phyloP scores from a whole-genome alignment of 2,329 filamentous ascomycete species.

The Massarina eburnea region DNA sequence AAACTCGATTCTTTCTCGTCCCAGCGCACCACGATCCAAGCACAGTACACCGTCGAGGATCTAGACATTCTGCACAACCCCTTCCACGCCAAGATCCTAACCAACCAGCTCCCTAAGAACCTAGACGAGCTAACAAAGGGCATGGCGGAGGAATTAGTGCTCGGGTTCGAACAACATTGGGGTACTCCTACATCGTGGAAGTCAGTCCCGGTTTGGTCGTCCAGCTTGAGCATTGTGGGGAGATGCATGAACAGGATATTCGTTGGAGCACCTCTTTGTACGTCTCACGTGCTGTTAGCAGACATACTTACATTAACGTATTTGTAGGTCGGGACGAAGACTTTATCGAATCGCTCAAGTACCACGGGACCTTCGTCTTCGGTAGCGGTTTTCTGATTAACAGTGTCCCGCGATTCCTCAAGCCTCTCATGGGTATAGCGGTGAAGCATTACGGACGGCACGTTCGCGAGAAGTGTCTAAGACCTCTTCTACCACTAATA shows the following conservation, averaged over 20 bases:
- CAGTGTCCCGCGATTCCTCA: not conserved
- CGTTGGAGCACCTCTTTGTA: not conserved
- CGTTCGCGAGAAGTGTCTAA: too few relatives aligned
- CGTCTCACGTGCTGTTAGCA: not conserved
- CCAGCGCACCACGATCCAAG: not conserved
- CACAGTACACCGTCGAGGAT: constrained; percentile 1
- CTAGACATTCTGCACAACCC: not conserved
- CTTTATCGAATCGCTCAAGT: not conserved
- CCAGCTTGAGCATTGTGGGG: not conserved
- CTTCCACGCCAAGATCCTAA: not conserved
- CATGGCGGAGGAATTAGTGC: not conserved
- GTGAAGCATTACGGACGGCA: not conserved
- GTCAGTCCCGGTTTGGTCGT: not conserved
- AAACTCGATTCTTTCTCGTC: not conserved
- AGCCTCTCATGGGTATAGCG: too few relatives aligned
- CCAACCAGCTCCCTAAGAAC: not conserved
- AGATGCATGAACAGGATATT: not conserved
- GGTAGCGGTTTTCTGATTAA: not conserved
- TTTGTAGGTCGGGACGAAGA: not conserved
- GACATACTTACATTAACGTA: not conserved
- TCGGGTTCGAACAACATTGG: not conserved
- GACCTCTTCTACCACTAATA: not conserved
- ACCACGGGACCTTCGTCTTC: not conserved
- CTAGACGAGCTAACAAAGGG: not conserved
- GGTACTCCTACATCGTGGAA: not conserved